Evolutionary conservation across 1,284 basidiomycete genomes (phyloP), one percentile per base, ranked within the genome.

Genomic region (Tilletia caries): DNA sequence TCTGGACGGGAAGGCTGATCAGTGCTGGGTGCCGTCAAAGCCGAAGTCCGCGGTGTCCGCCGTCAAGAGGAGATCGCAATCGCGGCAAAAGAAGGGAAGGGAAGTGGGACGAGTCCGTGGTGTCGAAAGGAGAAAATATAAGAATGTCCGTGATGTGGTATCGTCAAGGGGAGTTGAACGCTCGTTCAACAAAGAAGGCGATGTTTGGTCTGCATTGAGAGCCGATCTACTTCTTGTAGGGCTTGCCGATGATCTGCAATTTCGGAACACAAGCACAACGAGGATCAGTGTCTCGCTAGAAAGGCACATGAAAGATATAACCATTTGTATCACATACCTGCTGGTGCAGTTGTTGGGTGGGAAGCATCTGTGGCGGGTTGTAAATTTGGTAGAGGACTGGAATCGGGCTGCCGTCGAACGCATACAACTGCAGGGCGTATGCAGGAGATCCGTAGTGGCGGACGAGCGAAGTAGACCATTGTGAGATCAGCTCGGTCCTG

Each of bases 361-460:
- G 79, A 2, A 80, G 69, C 79, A 80, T 80, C 73, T 76, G 73
- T 37, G 79, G 79, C 15, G 79, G 79, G 64, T 80, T 76, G 69
- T 76, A 78, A 62, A 71, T 70, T 71, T 79, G 76, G 70, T 71
- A 80, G 70, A 68, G 33, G 8, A 68, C 32, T n/a, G 67, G 67
- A 13, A 50, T 41, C 23, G 52, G 52, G n/a, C 54, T 54, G 27
- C 67, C 67, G 64, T 68, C 67, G 34, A 33, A 68, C 12, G 44
- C 71, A 67, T 73, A 77, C 70, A 77, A 65, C 41, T 76, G 69
- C 37, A 77, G 68, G 48, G 68, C 67, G 66, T 75, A 76, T 18
- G 68, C 64, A 8, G 66, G 41, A 32, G 41, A 27, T 32, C 69
- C 73, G 52, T 65, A 75, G 67, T 77, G 75, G 66, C 52, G 58